Conservation (phyloP, 2,329 filamentous ascomycete genomes). For the Neofusicoccum ribis region DNA sequence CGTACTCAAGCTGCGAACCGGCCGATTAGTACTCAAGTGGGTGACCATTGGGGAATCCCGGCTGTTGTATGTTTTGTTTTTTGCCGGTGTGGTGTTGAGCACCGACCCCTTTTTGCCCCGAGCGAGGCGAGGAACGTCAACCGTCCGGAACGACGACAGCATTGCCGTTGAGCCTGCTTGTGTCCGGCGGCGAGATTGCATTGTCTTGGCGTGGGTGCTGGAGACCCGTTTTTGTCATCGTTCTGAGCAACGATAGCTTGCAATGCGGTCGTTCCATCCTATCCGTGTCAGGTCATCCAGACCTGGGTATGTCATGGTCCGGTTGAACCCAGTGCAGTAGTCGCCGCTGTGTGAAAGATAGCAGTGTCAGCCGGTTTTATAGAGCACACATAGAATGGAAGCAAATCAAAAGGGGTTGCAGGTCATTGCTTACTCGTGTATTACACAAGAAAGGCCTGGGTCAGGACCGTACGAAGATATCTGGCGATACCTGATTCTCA, state of each 20-base stretch:
- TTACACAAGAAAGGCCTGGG: neutral
- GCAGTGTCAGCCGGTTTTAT: neutral
- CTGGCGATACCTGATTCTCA: neutral
- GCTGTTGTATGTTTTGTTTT: conserved; percentile 4
- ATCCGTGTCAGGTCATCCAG: neutral
- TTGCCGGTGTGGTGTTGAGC: neutral
- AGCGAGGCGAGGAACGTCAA: neutral
- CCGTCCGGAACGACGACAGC: neutral
- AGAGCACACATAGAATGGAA: neutral
- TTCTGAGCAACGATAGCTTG: neutral
- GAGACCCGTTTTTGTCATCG: too few relatives aligned
- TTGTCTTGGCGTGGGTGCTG: too few relatives aligned
- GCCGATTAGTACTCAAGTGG: conserved; percentile 7
- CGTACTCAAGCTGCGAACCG: neutral
- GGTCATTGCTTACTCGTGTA: neutral
- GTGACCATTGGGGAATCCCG: conserved; percentile 8
- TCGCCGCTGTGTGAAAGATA: neutral
- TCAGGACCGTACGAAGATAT: conserved; percentile 1
- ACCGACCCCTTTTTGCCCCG: neutral
- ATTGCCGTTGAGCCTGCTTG: neutral
- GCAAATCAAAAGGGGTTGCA: neutral
- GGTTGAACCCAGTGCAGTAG: neutral
- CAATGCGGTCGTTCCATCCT: conserved; percentile 3
- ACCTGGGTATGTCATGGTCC: neutral
- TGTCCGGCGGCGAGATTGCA: too few relatives aligned